These are phyloP conservation scores for Solanum habrochaites DNA, from an alignment of 257 asterid genomes.

Conservation along the genomic window DNA sequence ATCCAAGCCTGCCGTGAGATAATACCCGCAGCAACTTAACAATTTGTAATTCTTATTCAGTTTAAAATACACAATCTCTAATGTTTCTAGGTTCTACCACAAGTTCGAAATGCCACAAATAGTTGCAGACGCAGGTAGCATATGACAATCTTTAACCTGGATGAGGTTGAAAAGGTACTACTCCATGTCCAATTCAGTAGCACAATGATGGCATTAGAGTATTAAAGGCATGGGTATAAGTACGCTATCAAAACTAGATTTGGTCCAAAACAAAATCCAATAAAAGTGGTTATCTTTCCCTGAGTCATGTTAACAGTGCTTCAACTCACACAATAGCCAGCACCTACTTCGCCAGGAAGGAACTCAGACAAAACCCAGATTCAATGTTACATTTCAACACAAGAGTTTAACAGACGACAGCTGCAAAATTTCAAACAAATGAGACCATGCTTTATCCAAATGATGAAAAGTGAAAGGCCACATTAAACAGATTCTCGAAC, in stretches of 20 bases:
- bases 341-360: background rate
- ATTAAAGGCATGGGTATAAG: background rate
- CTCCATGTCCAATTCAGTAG: background rate
- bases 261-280: background rate
- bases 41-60: background rate
- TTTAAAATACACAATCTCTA: background rate
- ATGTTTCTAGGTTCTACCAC: background rate
- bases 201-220: background rate
- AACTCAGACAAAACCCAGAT: background rate
- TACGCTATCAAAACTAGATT: background rate
- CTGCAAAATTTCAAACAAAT: background rate
- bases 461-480: background rate
- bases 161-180: background rate
- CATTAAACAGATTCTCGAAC: background rate
- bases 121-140: background rate
- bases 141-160: background rate
- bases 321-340: background rate
- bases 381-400: background rate
- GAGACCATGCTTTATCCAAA: background rate
- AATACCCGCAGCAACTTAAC: background rate
- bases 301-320: background rate
- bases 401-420: background rate
- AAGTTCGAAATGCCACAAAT: background rate
- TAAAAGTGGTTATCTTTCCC: background rate
- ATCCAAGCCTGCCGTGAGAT: slow-evolving; percentile 27